Base-by-base conservation (phyloP, 1,284 basidiomycete genomes). In the Puccinia horiana region DNA sequence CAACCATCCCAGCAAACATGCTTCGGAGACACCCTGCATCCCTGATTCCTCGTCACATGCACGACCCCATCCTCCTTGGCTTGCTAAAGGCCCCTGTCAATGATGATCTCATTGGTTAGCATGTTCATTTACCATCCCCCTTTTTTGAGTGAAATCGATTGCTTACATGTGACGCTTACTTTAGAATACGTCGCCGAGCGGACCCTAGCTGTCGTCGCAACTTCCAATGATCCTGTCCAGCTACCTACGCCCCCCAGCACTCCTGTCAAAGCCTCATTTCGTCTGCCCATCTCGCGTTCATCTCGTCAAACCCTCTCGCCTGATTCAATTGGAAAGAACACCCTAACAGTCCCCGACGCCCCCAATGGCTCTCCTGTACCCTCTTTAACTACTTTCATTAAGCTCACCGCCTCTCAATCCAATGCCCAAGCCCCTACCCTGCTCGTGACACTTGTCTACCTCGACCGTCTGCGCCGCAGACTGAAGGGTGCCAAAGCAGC, bases 401-500 rank as follows among this genome's bases (percentile, higher is more conserved):
- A 91, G 82, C 91, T 92, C 20, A 79, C 77, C 11, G 87, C 90
- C 98, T 81, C 92, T 95, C 85, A 90, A 92, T 85, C 90, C 91
- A 94, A 95, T 86, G 94, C 98, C 61, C 94, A 96, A 87, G 94
- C 94, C 2, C 90, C 94, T 23, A 98, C 95, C 54, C 90, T 99
- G 82, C 91, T 98, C 83, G 92, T 94, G 72, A 98, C 96, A 29
- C 90, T 98, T 86, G 90, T 98, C 85, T 98, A 96, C 89, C 92
- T 98, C 83, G 93, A 98, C 84, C 91, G 96, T 67, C 90, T 99
- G 79, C 91, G 92, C 77, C 87, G 90, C 70, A 93, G 92, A 86
- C 89, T 79, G 29, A 70, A 70, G 35, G 77, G 77, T 56, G 77
- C 77, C 52, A 79, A 79, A 58, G 77, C 77, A 5, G 77, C 77